These are phyloP conservation scores for Breviolum minutum DNA, from an alignment of 73 alveolate species.

Conservation along the genomic window DNA sequence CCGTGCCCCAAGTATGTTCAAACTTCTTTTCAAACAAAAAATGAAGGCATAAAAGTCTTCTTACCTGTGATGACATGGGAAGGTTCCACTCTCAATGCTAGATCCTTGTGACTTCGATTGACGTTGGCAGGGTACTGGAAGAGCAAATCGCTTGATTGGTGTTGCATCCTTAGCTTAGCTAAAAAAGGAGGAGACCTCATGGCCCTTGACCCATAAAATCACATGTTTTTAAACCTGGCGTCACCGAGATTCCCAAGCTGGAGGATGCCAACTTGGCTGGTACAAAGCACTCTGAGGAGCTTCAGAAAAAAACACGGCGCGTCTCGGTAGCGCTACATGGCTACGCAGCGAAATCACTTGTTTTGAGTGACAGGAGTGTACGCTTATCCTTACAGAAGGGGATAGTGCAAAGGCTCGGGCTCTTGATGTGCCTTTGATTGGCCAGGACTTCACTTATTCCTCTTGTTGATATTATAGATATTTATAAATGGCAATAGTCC, in stretches of 20 bases:
- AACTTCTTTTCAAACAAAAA: too few relatives aligned
- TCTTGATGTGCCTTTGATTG: neutral
- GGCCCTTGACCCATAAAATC: neutral
- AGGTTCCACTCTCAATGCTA: too few relatives aligned
- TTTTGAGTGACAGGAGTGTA: constrained; percentile 96
- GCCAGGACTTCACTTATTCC: neutral
- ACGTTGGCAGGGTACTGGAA: constrained; percentile 31
- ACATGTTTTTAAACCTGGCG: neutral
- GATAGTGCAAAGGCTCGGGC: constrained; percentile 99
- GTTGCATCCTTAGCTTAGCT: neutral
- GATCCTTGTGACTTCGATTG: too few relatives aligned
- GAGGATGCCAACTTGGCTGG: constrained; percentile 99
- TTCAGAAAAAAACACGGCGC: neutral
- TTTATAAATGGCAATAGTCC: neutral
- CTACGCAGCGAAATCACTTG: too few relatives aligned
- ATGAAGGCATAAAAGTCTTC: too few relatives aligned
- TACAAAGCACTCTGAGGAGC: constrained; percentile 92
- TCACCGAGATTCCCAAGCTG: constrained; percentile 98
- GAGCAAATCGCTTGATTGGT: constrained; percentile 48
- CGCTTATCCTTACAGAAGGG: constrained; percentile 99
- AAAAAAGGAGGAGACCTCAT: neutral
- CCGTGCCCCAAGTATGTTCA: neutral
- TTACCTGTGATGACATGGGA: too few relatives aligned
- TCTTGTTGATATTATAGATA: neutral
- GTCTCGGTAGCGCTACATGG: neutral